Evolutionary conservation across 2,329 filamentous ascomycete genomes (phyloP).

Genomic region (Hirsutella thompsonii): DNA sequence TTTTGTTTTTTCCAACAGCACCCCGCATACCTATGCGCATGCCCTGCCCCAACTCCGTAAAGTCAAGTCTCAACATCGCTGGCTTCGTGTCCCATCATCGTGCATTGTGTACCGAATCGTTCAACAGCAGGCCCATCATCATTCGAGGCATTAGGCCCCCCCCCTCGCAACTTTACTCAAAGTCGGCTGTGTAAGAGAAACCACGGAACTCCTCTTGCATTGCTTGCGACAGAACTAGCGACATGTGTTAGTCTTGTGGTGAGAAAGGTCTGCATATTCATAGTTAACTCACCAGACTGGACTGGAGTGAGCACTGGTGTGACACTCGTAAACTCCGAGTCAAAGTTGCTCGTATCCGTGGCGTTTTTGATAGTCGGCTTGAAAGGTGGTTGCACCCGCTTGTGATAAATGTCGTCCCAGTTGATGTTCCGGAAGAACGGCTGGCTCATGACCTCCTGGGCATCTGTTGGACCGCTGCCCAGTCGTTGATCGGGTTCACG

Average conservation of each 20-base stretch:
- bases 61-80: background rate
- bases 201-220: slow-evolving; percentile 99
- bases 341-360: slow-evolving; percentile 99
- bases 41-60: background rate
- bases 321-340: slow-evolving; percentile 95
- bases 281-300: slow-evolving; percentile 71
- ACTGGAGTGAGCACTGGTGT: slow-evolving; percentile 95
- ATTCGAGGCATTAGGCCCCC: background rate
- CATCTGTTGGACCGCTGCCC: slow-evolving; percentile 89
- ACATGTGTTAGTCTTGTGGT: slow-evolving; percentile 13
- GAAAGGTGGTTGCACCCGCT: slow-evolving; percentile 81
- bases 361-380: slow-evolving; percentile 78
- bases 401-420: slow-evolving; percentile 98
- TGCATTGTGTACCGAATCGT: background rate
- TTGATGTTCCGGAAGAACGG: slow-evolving; percentile 96
- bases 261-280: too few relatives aligned
- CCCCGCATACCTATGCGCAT: background rate
- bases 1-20: background rate
- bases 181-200: slow-evolving; percentile 94
- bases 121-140: background rate
- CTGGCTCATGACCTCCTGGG: slow-evolving; percentile 97
- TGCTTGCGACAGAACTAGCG: slow-evolving; percentile 78
- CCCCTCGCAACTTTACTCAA: slow-evolving; percentile 41
- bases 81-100: background rate
- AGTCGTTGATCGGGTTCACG: slow-evolving; percentile 88